Percentiles rank a stretch among this genome's conserved stretches.
These are phyloP conservation scores for Globisporangium cylindrosporum DNA, from an alignment of 352 stramenopile species.

Conservation along the genomic window DNA sequence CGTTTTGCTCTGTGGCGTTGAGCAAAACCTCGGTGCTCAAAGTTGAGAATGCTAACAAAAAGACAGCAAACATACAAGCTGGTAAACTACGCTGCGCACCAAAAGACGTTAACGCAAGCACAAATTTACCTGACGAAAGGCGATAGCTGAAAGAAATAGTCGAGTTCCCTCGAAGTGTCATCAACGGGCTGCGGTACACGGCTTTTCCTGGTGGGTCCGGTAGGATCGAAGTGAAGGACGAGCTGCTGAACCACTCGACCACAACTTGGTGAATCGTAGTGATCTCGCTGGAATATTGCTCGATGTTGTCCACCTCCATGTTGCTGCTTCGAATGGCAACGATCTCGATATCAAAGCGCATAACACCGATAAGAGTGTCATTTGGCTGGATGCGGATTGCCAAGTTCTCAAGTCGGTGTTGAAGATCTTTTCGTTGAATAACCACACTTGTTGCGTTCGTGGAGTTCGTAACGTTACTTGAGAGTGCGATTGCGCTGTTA, in stretches of 20 bases:
- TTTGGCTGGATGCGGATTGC: constrained; percentile 20
- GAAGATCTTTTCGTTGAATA: constrained; percentile 3
- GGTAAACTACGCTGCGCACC: background rate
- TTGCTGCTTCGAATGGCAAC: constrained; percentile 9
- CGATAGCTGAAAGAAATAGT: constrained; percentile 34
- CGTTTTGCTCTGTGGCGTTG: constrained; percentile 19
- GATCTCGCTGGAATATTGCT: constrained; percentile 16
- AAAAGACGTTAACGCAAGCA: background rate
- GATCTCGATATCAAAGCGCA: constrained; percentile 24
- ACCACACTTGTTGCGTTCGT: background rate
- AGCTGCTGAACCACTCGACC: constrained; percentile 26
- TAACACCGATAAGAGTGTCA: constrained; percentile 19
- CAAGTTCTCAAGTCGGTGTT: constrained; percentile 10
- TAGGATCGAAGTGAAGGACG: constrained; percentile 10
- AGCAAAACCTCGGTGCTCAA: constrained; percentile 34
- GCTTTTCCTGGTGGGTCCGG: constrained; percentile 10
- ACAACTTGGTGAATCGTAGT: constrained; percentile 21
- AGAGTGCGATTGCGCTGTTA: background rate
- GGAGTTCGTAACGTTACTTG: background rate
- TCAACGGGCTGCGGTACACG: constrained; percentile 30
- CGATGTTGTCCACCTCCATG: constrained; percentile 10
- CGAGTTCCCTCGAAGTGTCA: constrained; percentile 19
- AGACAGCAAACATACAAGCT: constrained; percentile 3
- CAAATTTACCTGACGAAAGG: constrained; percentile 29
- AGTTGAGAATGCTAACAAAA: constrained; percentile 31